Base-by-base conservation (phyloP, 2,329 filamentous ascomycete genomes). In the Ceratocystis lukuohia region DNA sequence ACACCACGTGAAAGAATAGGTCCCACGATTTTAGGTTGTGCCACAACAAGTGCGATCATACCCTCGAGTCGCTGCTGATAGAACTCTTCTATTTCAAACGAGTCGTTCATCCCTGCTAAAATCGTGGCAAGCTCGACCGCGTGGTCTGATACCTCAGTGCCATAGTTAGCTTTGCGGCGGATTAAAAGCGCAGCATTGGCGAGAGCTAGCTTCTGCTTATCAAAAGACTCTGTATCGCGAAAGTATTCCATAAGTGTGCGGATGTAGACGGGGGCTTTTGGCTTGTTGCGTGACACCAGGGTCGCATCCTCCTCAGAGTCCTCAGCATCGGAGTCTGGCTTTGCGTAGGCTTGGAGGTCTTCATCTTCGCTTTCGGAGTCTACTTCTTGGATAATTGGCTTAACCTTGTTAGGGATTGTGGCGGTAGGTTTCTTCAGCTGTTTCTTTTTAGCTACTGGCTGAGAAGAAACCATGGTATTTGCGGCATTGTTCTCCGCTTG, bases 241-340 rank as follows among this genome's bases (percentile, higher is more conserved):
- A 99, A 80, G 72, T 87, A 92, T 6, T 80, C 74, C 65, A 97
- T 86, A 10, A 97, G 80, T 71, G 96, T 91, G 59, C 91, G 85
- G 68, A 96, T 88, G 72, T 97, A 97, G 0, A 99, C 91, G 0
- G 94, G 94, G 0, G 91, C 83, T 67, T 84, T 88, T 25, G 88
- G 84, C 71, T 94, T 96, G 74, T 94, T 86, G 15, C 92, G 83
- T 67, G 88, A 87, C 61, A 97, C 82, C 20, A 96, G 78, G 0
- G 91, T 96, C 4, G 94, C 87, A 71, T 99, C 95, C 46, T 96
- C 92, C 67, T 96, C 91, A 0, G 91, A 93, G 73, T 99, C 94
- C 73, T 95, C 90, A 0, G 85, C 82, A 70, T 99, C 94, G 1
- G 89, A 91, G 71, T 91, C 89, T 0, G 90, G 90, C 74, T 96